Base-by-base conservation (phyloP, 2,329 filamentous ascomycete genomes). In the Aureobasidium zeae region DNA sequence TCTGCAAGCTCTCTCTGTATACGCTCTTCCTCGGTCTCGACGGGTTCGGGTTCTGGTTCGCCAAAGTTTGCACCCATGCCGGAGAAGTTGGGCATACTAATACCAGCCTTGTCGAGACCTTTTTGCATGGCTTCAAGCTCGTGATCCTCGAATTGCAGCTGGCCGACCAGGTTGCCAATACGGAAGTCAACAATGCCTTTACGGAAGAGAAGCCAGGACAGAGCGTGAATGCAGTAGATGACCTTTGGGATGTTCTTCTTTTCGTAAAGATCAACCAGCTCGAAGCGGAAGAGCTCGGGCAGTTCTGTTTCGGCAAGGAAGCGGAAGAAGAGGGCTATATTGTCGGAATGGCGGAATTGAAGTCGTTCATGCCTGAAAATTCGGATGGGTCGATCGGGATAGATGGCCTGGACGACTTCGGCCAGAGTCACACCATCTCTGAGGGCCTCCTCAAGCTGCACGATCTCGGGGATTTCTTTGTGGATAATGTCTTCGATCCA, bases 201-300 rank as follows among this genome's bases (percentile, higher is more conserved):
- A 36, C 91, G 82, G 63, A 86, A 95, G 9, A 98, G 72, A n/a
- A 98, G 73, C 87, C 89, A 98, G 60, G 89, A 96, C 13, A 98
- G 70, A 0, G 91, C 91, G 57, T 98, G 91, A 41, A 98, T 91
- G 60, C 91, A 98, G 67, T 98, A 94, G 49, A 98, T 98, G 59
- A 96, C 93, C 63, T 96, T 98, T 3, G 91, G 91, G 1, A 96
- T 93, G 56, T 98, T 98, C 67, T 98, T 98, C 71, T 96, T 98
- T 65, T 98, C 93, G 68, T 98, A 98, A 10, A 98, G 68, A 63
- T 98, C 91, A 51, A 96, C 94, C 33, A 96, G 72, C 62, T 98
- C 91, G 62, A 98, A 98, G 46, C 89, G 80, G 63, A 98, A 98
- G 13, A 98, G 74, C 55, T 98, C 93, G 1, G 91, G 91, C 3